Evolutionary conservation across 177 flowering plant species (phyloP).

Genomic region (Tripterygium wilfordii): DNA sequence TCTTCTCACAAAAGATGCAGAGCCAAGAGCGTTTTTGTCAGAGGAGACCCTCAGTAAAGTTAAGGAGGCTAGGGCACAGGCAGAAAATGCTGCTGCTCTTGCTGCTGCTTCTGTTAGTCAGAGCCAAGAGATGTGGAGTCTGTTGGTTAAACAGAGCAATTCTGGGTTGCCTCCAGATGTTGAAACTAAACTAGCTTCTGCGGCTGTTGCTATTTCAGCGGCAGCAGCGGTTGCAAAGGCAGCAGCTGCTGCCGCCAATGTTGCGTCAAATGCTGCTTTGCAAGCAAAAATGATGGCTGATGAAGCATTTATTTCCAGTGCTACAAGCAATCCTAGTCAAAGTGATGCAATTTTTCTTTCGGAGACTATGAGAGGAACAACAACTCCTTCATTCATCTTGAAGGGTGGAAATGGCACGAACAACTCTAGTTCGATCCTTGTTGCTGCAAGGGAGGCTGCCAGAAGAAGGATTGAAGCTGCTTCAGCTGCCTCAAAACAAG

Average conservation of each 20-base stretch:
- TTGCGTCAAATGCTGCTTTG: constrained; percentile 87
- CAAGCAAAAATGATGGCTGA: constrained; percentile 92
- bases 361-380: constrained; percentile 28
- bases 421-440: constrained; percentile 47
- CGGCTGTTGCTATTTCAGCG: constrained; percentile 81
- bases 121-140: constrained; percentile 65
- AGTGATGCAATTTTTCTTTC: constrained; percentile 18
- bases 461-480: constrained; percentile 82
- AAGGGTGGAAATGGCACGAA: constrained; percentile 36
- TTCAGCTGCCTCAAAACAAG: constrained; percentile 76
- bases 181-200: constrained; percentile 67
- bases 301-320: constrained; percentile 44
- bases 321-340: constrained; percentile 14
- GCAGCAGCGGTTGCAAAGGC: constrained; percentile 97
- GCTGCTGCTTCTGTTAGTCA: constrained; percentile 72
- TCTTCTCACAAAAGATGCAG: constrained; percentile 25
- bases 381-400: constrained; percentile 57
- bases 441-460: constrained; percentile 80
- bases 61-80: constrained; percentile 69
- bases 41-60: constrained; percentile 50
- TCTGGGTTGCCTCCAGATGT: constrained; percentile 47
- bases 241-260: constrained; percentile 94
- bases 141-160: constrained; percentile 50
- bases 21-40: constrained; percentile 28
- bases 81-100: constrained; percentile 69